Percentiles rank a stretch among this genome's conserved stretches.
These are phyloP conservation scores for Apiospora aurea DNA, from an alignment of 2,329 filamentous ascomycete genomes.

Conservation along the genomic window DNA sequence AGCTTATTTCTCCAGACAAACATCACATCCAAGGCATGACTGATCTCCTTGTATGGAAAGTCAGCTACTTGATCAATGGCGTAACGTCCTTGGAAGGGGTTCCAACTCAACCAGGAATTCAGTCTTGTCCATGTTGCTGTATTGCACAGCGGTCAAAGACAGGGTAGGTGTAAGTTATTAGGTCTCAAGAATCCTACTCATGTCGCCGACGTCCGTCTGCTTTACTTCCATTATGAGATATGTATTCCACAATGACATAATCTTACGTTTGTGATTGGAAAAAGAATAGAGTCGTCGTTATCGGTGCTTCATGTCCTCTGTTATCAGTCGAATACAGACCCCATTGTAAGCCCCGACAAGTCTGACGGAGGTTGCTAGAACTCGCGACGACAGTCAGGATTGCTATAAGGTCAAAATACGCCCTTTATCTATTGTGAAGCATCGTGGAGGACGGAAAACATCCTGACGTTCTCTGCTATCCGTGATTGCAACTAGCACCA, in stretches of 20 bases:
- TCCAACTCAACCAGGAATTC: background rate
- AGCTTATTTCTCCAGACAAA: too few relatives aligned
- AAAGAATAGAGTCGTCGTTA: background rate
- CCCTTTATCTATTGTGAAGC: background rate
- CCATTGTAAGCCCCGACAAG: background rate
- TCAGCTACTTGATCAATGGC: background rate
- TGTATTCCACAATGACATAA: background rate
- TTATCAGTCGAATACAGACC: background rate
- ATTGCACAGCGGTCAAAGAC: background rate
- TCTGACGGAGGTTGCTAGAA: background rate
- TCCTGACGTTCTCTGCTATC: background rate
- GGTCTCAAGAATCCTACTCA: background rate
- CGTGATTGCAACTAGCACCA: background rate
- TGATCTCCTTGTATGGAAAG: too few relatives aligned
- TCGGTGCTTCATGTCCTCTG: background rate
- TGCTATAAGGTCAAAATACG: background rate
- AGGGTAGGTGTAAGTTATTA: background rate
- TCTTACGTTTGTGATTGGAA: background rate
- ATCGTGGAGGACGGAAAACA: background rate
- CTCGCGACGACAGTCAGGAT: background rate
- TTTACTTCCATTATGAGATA: background rate
- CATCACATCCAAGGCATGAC: background rate
- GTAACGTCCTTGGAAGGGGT: background rate
- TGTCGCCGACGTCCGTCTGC: background rate
- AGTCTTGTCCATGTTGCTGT: background rate